Base-by-base conservation (phyloP, 2,329 filamentous ascomycete species). In the Sclerotinia borealis region DNA sequence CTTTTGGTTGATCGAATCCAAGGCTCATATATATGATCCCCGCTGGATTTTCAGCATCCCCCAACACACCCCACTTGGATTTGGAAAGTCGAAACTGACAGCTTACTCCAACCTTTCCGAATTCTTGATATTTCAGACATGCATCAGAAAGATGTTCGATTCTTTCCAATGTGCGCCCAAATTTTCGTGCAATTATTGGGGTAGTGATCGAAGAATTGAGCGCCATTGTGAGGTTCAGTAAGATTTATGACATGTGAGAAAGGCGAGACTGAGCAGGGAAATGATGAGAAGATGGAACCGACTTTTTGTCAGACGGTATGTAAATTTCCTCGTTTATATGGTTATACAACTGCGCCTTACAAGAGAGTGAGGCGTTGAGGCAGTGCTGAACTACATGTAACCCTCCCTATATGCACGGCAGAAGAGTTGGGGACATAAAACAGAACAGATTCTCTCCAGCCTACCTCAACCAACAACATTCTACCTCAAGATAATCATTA, bases 11-110 rank as follows among this genome's bases (percentile, higher is more conserved):
- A 36, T 62, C 39, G 27, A 62, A 62, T 47, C n/a, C 41, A 22
- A 62, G 50, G 10, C 22, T 41, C 31, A 62, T 62, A 31, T 62
- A 62, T n/a, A 62, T 56, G 9, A 62, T 31, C 31, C 59, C 59
- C 1, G 50, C 41, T 34, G 49, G 59, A 27, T 36, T 27, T 56
- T 62, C 15, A 29, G 13, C 15, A 9, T 55, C 37, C n/a, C 59
- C 41, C 0, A 47, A 22, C 5, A 59, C n/a, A 8, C 55, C 41
- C 41, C 55, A 59, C 9, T 36, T 31, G 2, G 37, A 47, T 27
- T 48, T 59, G 7, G 55, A 48, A 3, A 47, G 43, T 2, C 43
- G 31, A 3, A 59, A 34, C 27, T 36, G 27, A 19, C 55, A 59
- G n/a, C 17, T 36, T 25, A 59, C 45, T 15, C 34, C 34, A 25